A percentile compares a stretch with the other conserved stretches of the same genome.
phyloP scores from a whole-genome alignment of 2,329 filamentous ascomycete species.

The Claviceps maximensis region DNA sequence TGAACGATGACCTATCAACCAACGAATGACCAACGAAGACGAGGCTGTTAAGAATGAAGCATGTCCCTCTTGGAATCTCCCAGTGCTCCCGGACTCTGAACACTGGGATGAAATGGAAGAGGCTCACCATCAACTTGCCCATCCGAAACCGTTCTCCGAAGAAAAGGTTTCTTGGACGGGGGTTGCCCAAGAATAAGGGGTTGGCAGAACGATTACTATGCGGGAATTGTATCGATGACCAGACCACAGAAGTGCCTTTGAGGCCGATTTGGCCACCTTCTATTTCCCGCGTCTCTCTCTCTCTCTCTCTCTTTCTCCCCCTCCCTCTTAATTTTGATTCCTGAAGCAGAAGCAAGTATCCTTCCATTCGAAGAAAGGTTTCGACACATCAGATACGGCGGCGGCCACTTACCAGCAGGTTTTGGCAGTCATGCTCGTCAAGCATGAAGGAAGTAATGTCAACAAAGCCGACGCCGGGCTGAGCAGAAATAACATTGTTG shows the following conservation, averaged over 20 bases:
- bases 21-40: too few relatives aligned
- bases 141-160: slow-evolving; percentile 27
- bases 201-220: slow-evolving; percentile 30
- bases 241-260: slow-evolving; percentile 34
- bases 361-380: neutral
- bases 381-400: too few relatives aligned
- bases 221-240: slow-evolving; percentile 59
- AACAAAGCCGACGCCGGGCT: slow-evolving; percentile 58
- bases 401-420: slow-evolving; percentile 22
- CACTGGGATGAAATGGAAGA: slow-evolving; percentile 31
- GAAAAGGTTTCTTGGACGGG: slow-evolving; percentile 23
- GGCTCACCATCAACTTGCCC: slow-evolving; percentile 17
- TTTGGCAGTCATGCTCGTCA: slow-evolving; percentile 48
- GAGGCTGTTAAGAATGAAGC: neutral
- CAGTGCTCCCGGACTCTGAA: slow-evolving; percentile 34
- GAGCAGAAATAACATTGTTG: slow-evolving; percentile 56
- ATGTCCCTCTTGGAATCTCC: slow-evolving; percentile 41
- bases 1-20: neutral
- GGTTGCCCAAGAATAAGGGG: slow-evolving; percentile 13
- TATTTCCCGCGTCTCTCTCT: slow-evolving; percentile 28
- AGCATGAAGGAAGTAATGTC: slow-evolving; percentile 70
- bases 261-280: slow-evolving; percentile 48
- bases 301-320: neutral
- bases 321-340: neutral
- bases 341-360: neutral